A percentile compares a stretch with the other conserved stretches of the same genome.
These are phyloP conservation scores for Pseudogymnoascus sp. DNA, from an alignment of 2,329 filamentous ascomycete species.

Conservation along the genomic window DNA sequence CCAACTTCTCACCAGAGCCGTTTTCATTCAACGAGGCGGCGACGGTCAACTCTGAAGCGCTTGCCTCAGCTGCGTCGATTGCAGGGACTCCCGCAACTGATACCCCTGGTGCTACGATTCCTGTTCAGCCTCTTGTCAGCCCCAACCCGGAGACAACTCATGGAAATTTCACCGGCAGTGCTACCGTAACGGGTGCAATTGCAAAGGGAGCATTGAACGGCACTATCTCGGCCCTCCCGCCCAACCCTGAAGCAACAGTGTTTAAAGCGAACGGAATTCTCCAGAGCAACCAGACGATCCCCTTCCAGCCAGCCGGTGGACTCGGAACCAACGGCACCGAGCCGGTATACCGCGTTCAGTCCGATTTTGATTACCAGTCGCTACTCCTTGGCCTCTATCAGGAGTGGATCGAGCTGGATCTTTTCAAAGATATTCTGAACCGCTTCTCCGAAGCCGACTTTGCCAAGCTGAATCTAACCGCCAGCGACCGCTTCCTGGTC, in stretches of 20 bases:
- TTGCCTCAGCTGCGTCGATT: slow-evolving; percentile 21
- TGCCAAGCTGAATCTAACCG: slow-evolving; percentile 56
- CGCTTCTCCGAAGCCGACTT: slow-evolving; percentile 66
- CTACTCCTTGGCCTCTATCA: slow-evolving; percentile 67
- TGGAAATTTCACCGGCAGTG: slow-evolving; percentile 58
- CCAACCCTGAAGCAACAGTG: slow-evolving; percentile 56
- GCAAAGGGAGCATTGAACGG: slow-evolving; percentile 50
- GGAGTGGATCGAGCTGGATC: slow-evolving; percentile 78
- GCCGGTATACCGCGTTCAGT: slow-evolving; percentile 70
- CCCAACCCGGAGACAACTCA: slow-evolving; percentile 58
- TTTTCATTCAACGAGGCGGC: slow-evolving; percentile 24
- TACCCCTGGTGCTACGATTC: slow-evolving; percentile 23
- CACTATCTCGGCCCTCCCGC: slow-evolving; percentile 46
- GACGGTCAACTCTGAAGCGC: slow-evolving; percentile 22
- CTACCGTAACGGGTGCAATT: slow-evolving; percentile 64
- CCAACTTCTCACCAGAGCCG: not conserved
- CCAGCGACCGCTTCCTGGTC: slow-evolving; percentile 64
- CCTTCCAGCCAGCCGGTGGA: slow-evolving; percentile 67
- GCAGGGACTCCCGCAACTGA: slow-evolving; percentile 23
- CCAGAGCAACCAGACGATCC: slow-evolving; percentile 60
- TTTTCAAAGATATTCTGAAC: slow-evolving; percentile 70
- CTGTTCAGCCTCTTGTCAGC: slow-evolving; percentile 36
- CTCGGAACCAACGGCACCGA: slow-evolving; percentile 70
- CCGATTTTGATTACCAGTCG: slow-evolving; percentile 79
- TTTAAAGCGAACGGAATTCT: slow-evolving; percentile 68